phyloP scores from a whole-genome alignment of 2,329 filamentous ascomycete species.

The Sclerotinia spermophila region DNA sequence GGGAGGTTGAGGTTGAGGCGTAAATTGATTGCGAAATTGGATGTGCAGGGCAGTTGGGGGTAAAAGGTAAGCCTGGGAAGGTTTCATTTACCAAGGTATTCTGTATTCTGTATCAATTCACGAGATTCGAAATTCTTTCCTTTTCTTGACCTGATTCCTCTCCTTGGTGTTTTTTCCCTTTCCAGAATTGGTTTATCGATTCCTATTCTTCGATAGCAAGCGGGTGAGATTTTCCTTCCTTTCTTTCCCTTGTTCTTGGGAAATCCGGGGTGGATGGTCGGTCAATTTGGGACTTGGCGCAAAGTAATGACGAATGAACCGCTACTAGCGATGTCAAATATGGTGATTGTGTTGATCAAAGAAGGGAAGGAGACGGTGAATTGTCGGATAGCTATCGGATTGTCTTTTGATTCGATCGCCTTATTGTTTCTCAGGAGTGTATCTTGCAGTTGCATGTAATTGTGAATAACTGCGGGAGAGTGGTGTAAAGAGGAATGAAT shows the following conservation, averaged over 20 bases:
- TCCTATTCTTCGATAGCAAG: neutral
- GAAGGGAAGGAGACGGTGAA: neutral
- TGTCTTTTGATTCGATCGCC: neutral
- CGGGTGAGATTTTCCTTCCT: neutral
- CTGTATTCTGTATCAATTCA: neutral
- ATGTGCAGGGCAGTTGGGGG: neutral
- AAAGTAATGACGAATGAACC: slow-evolving; percentile 2
- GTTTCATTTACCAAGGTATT: neutral
- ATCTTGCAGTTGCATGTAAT: neutral
- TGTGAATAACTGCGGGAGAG: neutral
- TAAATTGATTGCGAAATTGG: neutral
- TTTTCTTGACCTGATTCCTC: neutral
- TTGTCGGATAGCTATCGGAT: neutral
- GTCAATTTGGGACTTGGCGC: slow-evolving; percentile 4
- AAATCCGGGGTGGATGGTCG: slow-evolving; percentile 5
- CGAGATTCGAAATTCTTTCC: neutral
- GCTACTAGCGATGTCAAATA: slow-evolving; percentile 7
- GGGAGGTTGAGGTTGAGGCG: neutral
- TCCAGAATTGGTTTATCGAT: neutral
- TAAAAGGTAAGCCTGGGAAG: neutral
- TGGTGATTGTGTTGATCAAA: neutral
- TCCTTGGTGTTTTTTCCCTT: neutral
- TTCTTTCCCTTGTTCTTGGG: neutral
- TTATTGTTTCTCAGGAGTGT: neutral
- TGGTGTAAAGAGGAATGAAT: neutral